Base-by-base conservation (phyloP, 805 yeast species). In the Candida easanensis region DNA sequence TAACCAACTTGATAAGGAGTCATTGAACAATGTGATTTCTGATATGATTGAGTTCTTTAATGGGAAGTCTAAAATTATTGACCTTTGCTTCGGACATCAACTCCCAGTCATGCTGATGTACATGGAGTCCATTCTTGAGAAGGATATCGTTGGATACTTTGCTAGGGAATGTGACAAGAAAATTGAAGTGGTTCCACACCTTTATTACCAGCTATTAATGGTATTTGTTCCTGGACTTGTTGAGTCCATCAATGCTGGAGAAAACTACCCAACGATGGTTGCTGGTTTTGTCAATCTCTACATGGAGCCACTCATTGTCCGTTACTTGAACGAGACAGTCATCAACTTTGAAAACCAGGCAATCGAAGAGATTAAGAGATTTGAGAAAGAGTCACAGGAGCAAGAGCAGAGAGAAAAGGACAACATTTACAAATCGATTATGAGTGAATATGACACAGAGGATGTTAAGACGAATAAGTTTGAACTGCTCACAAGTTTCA, bases 401-500 rank as follows among this genome's bases (percentile, higher is more conserved):
- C 63, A 57, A 38, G 66, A 64, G 26, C 63, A 70, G 22, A 60
- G 64, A 14, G 65, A 67, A 33, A 73, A 78, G 64, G 71, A 71
- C 38, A 57, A 58, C 14, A 57, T 67, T 8, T 67, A 66, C 46
- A 73, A 74, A 42, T 62, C 65, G n/a, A 45, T 55, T 20, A 46
- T 69, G 34, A 71, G 70, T 22, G 66, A 70, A 40, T 70, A 73
- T 45, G 53, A 64, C 57, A 57, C 51, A 41, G 61, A 60, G 25
- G 62, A 56, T 40, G 59, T 44, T 17, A 55, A 52, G 46, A 47
- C 56, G 11, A 60, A 68, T 31, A 77, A 78, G 46, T 70, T 69
- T 53, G 88, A 82, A 52, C 73, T 84, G 41, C 68, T 84, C 43
- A 67, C 80, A 16, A 79, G 80, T 49, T 84, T 84, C 61, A 74